A percentile compares a stretch with the other conserved stretches of the same genome.
Conservation (phyloP, 139 green algal species). For the Volvox africanus region DNA sequence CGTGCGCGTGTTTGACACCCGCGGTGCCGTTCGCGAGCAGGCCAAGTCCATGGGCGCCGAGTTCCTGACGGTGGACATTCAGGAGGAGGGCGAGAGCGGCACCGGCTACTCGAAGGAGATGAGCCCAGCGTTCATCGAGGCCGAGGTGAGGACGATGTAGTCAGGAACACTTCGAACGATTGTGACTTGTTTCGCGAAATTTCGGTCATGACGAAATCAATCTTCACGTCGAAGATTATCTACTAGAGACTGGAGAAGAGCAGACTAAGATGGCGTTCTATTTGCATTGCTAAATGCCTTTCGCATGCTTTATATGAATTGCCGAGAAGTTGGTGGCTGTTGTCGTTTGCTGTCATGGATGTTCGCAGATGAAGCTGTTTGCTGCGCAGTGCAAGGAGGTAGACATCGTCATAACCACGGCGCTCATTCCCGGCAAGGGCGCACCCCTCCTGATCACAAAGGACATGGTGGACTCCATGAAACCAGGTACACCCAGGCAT, state of each 20-base stretch:
- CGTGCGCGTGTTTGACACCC: conserved; percentile 89
- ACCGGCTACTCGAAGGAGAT: conserved; percentile 92
- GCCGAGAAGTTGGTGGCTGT: too few species aligned
- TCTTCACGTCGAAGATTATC: too few species aligned
- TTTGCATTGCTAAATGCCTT: neutral
- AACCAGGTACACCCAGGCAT: conserved; percentile 78
- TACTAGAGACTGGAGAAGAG: too few species aligned
- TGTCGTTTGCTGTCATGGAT: too few species aligned
- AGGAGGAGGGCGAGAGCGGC: conserved; percentile 83
- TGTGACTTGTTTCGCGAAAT: too few species aligned
- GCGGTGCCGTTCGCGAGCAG: conserved; percentile 76
- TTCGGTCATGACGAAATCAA: too few species aligned
- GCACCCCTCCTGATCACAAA: conserved; percentile 88
- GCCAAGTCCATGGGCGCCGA: conserved; percentile 88
- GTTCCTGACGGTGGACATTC: conserved; percentile 87
- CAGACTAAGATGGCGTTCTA: too few species aligned
- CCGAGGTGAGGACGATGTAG: conserved; percentile 66
- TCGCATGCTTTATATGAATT: neutral
- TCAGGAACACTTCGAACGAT: too few species aligned
- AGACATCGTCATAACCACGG: conserved; percentile 95
- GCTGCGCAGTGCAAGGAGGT: conserved; percentile 83
- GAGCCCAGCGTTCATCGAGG: conserved; percentile 84
- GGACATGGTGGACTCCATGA: conserved; percentile 89
- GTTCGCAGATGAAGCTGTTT: conserved; percentile 68
- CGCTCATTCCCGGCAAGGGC: conserved; percentile 83